Conservation (phyloP, 306 rosid genomes). For the Cicer yamashitae region DNA sequence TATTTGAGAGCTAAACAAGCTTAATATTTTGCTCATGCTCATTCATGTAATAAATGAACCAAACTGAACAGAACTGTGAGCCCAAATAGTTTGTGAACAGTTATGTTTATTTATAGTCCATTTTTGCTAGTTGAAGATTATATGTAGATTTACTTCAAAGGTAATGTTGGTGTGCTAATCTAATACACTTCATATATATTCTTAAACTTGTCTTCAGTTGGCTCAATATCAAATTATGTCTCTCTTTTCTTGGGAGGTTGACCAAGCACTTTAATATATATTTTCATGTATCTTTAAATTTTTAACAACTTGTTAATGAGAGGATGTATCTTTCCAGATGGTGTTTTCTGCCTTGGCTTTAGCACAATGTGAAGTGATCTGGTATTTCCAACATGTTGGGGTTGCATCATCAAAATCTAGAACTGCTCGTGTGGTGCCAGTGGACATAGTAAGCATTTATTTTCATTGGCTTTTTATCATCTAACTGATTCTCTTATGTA, state of each 20-base stretch:
- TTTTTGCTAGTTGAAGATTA: conserved; percentile 8
- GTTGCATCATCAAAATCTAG: conserved; percentile 86
- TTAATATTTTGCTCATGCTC: conserved; percentile 3
- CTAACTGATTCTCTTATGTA: conserved; percentile 22
- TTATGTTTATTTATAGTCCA: conserved; percentile 18
- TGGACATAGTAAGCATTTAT: conserved; percentile 76
- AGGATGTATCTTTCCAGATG: conserved; percentile 67
- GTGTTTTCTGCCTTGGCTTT: conserved; percentile 99
- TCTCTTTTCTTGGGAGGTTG: conserved; percentile 22
- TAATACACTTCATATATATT: conserved; percentile 11
- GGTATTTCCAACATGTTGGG: conserved; percentile 98
- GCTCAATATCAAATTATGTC: background rate
- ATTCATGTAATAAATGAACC: conserved; percentile 22
- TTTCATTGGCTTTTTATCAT: conserved; percentile 15
- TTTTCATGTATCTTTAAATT: conserved; percentile 20
- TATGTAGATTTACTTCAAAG: conserved; percentile 14
- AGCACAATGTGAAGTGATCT: conserved; percentile 92
- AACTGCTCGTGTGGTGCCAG: conserved; percentile 73
- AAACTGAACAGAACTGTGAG: background rate
- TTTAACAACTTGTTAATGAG: conserved; percentile 36
- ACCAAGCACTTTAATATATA: conserved; percentile 25
- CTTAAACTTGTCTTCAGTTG: conserved; percentile 28
- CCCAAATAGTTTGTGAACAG: conserved; percentile 20
- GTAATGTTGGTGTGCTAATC: conserved; percentile 3
- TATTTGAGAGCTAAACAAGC: conserved; percentile 15